Evolutionary conservation across 2,329 filamentous ascomycete species (phyloP).

Genomic region (Fonsecaea monophora): DNA sequence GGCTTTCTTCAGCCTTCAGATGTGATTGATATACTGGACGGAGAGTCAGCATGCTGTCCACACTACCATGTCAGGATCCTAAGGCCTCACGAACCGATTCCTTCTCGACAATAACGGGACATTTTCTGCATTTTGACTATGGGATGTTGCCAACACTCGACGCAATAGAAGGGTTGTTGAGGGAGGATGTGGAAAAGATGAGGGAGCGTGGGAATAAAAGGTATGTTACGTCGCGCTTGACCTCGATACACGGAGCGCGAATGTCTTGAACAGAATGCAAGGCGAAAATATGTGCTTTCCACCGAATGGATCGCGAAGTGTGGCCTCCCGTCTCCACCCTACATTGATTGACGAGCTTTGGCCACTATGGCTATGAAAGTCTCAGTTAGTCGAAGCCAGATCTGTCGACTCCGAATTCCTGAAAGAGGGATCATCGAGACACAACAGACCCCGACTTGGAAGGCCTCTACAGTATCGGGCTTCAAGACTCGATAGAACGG

Average conservation of each 20-base stretch:
- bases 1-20: constrained; percentile 24
- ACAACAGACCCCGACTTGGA: constrained; percentile 25
- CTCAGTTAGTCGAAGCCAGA: constrained; percentile 26
- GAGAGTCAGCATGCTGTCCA: constrained; percentile 1
- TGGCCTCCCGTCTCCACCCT: constrained; percentile 24
- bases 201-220: constrained; percentile 17
- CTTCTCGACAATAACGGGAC: background rate
- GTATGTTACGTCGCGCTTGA: constrained; percentile 19
- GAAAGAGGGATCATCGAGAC: constrained; percentile 28
- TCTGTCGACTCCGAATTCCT: constrained; percentile 32
- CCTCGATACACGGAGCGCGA: constrained; percentile 22
- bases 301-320: constrained; percentile 29
- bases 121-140: constrained; percentile 3
- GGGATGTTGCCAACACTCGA: background rate
- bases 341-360: constrained; percentile 22
- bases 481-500: constrained; percentile 22
- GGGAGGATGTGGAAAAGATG: constrained; percentile 6
- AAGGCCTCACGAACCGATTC: background rate
- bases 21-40: constrained; percentile 16
- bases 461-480: constrained; percentile 25
- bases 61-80: background rate
- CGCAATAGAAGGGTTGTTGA: constrained; percentile 5
- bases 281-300: constrained; percentile 33
- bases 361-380: constrained; percentile 17
- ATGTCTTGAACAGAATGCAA: constrained; percentile 38